Conservation (phyloP, 805 yeast species). For the Yarrowia sp. region DNA sequence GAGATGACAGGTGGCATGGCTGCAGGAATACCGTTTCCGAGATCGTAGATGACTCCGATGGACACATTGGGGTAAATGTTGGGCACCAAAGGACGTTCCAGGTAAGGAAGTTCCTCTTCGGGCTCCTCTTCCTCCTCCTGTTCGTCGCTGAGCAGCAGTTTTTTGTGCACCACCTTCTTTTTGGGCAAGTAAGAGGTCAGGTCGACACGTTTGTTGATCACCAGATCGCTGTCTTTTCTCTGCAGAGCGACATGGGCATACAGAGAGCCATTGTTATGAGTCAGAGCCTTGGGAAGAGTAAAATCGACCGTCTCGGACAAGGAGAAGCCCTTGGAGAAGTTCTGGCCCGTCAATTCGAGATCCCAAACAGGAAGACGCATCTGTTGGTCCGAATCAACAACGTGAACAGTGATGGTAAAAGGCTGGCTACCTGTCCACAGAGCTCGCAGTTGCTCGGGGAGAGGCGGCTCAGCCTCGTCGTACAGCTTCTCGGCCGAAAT, state of each 20-base stretch:
- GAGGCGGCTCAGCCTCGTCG: constrained; percentile 4
- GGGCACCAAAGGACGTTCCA: constrained; percentile 44
- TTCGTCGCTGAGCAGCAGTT: constrained; percentile 49
- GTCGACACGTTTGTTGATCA: constrained; percentile 33
- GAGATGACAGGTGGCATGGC: constrained; percentile 40
- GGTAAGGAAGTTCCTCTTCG: constrained; percentile 36
- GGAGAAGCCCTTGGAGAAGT: constrained; percentile 30
- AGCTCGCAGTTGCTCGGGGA: constrained; percentile 14
- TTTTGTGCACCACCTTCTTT: constrained; percentile 45
- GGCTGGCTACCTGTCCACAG: constrained; percentile 23
- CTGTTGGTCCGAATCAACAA: not conserved
- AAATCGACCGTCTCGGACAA: constrained; percentile 6
- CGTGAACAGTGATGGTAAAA: constrained; percentile 11
- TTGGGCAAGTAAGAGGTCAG: constrained; percentile 48
- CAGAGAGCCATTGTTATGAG: constrained; percentile 48
- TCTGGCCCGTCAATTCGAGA: constrained; percentile 1
- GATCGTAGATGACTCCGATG: constrained; percentile 46
- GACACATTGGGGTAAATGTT: constrained; percentile 54
- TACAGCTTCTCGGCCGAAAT: constrained; percentile 11
- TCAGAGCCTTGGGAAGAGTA: constrained; percentile 4
- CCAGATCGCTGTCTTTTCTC: constrained; percentile 20
- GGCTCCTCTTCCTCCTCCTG: constrained; percentile 40
- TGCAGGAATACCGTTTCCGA: constrained; percentile 13
- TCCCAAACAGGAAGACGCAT: constrained; percentile 9
- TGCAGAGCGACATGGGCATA: constrained; percentile 48